Base-by-base conservation (phyloP, 305 asterid genomes). In the Fraxinus greggii region DNA sequence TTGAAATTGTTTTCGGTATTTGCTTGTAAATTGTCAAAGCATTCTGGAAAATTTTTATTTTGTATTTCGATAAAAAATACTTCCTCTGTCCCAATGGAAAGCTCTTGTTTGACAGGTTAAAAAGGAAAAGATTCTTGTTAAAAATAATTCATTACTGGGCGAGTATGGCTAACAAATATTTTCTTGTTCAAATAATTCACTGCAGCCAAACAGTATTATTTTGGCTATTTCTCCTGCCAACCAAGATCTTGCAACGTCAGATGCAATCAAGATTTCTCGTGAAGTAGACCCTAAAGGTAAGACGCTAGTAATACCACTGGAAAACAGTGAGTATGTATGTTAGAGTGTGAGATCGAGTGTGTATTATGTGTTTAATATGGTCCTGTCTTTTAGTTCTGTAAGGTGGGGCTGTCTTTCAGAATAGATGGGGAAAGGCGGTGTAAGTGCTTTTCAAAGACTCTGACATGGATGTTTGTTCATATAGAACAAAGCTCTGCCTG, bases 221-320 rank as follows among this genome's bases (percentile, higher is more conserved):
- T 84, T 93, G 84, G 97, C 95, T 24, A 88, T 92, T 84, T 92
- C 97, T 81, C 93, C 97, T 65, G 97, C 97, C 86, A 92, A 93
- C 87, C 97, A 93, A 90, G 97, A 93, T 93, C 91, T 93, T 29
- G 97, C 97, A 51, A 93, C 97, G 72, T 93, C 97, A 5, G 97
- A 93, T 86, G 97, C 97, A 29, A 90, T 93, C 72, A 93, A 91
- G 89, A 89, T 93, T 86, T 91, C 97, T 83, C 94, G 97, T 17
- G 95, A 91, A 85, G 97, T 93, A 80, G 95, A 93, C 82, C 97
- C 95, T 63, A 90, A 89, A 90, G 97, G 97, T 93, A 80, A 42
- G 51, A 1, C 13, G 0, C 79, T 61, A 61, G 32, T 24, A 61
- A 67, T 67, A 28, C 35, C 19, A 67, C 15, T 28, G 19, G 36